Base-by-base conservation (phyloP, 2,329 filamentous ascomycete species). In the Fusarium sublunatum region DNA sequence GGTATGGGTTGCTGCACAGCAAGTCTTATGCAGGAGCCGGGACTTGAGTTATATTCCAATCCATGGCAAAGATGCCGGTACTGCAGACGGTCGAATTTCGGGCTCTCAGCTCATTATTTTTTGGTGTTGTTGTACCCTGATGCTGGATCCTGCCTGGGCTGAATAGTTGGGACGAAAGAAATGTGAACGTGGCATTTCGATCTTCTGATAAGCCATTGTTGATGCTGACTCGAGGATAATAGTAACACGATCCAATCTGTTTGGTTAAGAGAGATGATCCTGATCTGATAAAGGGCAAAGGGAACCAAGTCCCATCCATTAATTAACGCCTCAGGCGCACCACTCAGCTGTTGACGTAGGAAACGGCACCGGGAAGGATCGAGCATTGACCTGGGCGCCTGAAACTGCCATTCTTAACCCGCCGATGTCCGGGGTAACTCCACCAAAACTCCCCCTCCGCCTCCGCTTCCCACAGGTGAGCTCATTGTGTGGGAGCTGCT, bases 341-440 rank as follows among this genome's bases (percentile, higher is more conserved):
- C 67, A 70, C 53, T 70, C 62, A 70, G 64, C 61, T 42, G 34
- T 26, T 28, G 41, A 52, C 61, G 36, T 60, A 52, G 39, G 44
- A 50, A 38, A 54, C 19, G 31, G 31, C 40, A 38, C 43, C 34
- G n/a, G 42, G 26, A 53, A 39, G 31, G 31, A 36, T 46, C 48
- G 45, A 46, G 26, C 34, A 29, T 50, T 41, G 31, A 36, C 34
- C 53, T 53, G 28, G 52, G 35, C 35, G 55, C 55, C 31, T 62
- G 38, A 46, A 42, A 61, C 44, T 62, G 26, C 46, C 50, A 51
- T 57, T 64, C 40, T 56, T 50, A 47, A 54, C 54, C 44, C 65
- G 65, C 69, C 69, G 68, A 69, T 71, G 68, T 71, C 69, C 69
- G 69, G 69, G 69, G 69, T 71, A 71, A 58, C 58, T 54, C 68